Evolutionary conservation across 1,284 basidiomycete genomes (phyloP), one percentile per base, ranked within the genome.

Genomic region (Sanghuangporus baumii): DNA sequence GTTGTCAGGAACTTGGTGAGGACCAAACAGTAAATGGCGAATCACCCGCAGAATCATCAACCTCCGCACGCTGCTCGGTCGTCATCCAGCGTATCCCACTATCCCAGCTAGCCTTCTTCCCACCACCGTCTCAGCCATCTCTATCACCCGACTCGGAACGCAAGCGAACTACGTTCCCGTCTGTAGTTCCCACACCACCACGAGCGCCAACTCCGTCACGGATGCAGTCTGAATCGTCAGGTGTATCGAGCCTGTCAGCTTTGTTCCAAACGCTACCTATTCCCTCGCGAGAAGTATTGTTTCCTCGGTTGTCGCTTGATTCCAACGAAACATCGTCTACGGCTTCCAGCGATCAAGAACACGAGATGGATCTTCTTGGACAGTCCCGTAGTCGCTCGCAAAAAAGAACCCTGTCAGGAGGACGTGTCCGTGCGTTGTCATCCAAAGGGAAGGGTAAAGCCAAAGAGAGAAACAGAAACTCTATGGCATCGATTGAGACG

Each of bases 51-150:
- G 57, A 59, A 37, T n/a, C 34, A 63, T 66, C 52, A 57, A 52
- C 51, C 56, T 40, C 40, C 36, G 14, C 57, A 3, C 47, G 67
- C 46, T 57, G 67, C 14, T 70, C 74, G 50, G 74, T 77, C 55
- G 74, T 77, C 6, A 74, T 86, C 58, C 76, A 75, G 52, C 79
- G 81, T 47, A 73, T 87, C 47, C 83, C 85, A 52, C 72, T 74
- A 2, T 81, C 81, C 1, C 76, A 82, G 65, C 73, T 88, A 18
- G 82, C 85, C 1, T 87, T 83, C 72, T 87, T 87, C 64, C 86
- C 86, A 20, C 83, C 85, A 0, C 73, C 79, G 67, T 62, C 62
- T 40, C 66, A 36, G 40, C 73, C 79, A 67, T 62, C 62, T 38
- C 66, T 20, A 43, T 65, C 59, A n/a, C 65, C 63, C 51, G 68